Base-by-base conservation (phyloP, 371 early-diverging fungal genomes). In the Mortierella polycephala region DNA sequence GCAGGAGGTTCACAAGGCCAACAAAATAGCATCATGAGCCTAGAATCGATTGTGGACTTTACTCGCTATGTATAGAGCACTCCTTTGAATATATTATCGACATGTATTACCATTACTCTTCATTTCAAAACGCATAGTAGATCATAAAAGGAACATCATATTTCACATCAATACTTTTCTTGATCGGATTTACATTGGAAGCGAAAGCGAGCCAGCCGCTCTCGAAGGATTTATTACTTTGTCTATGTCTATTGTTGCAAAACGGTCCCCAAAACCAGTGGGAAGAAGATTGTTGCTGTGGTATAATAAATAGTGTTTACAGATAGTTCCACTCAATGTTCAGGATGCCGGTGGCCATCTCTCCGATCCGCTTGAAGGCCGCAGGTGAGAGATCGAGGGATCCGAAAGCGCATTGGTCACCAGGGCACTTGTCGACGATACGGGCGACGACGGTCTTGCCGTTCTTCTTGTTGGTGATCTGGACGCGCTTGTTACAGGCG, bases 21-120 rank as follows among this genome's bases (percentile, higher is more conserved):
- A 7, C 77, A 60, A 67, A 57, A 23, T 7, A 79, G 82, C 20
- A 74, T 80, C 52, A 58, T 83, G 63, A 66, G 82, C 40, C 55
- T 87, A 49, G 90, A 90, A 58, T 71, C 85, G 7, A 69, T 88
- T 46, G 81, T 90, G 18, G 89, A 90, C 61, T 90, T 90, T 74
- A 88, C 90, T 44, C 83, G 86, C 69, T 90, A 88, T 74, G 83
- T 87, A 44, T 89, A 70, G 82, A 61, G 40, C 20, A 2, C 30
- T 30, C 30, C 4, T 30, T 4, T 30, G 30, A 4, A 30, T 4
- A 30, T 30, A 30, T 30, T 30, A 2, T 30, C 30, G 30, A 30
- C 4, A 30, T 30, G 4, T 4, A 30, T 30, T 30, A 4, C 30
- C 30, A 30, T 30, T 30, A 2, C 30, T 30, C 30, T 30, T 30